Evolutionary conservation across 257 asterid species (phyloP).

Genomic region (Lycium barbarum): DNA sequence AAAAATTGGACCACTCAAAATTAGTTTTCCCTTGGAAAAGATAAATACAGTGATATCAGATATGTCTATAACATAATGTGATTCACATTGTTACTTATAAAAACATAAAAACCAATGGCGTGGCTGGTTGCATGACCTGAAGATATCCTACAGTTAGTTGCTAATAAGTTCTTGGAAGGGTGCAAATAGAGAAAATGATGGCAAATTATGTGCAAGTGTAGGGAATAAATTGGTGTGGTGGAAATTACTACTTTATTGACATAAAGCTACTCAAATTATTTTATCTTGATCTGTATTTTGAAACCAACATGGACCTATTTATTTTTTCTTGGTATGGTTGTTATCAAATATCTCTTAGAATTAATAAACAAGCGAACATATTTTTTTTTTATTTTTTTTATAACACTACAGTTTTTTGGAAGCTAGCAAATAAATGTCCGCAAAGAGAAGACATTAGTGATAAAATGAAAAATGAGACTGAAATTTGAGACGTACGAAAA

Average conservation of each 20-base stretch:
- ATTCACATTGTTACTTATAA: too few relatives aligned
- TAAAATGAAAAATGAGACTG: neutral
- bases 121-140: too few relatives aligned
- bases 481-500: neutral
- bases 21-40: too few relatives aligned
- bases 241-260: too few relatives aligned
- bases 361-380: neutral
- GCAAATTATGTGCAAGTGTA: neutral
- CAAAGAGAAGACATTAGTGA: neutral
- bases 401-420: neutral
- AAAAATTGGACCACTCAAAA: conserved; percentile 24
- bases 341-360: neutral
- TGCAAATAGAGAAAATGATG: neutral
- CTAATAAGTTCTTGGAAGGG: neutral
- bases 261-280: too few relatives aligned
- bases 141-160: too few relatives aligned
- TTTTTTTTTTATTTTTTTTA: too few relatives aligned
- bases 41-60: too few relatives aligned
- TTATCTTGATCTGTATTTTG: neutral
- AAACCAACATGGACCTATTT: neutral
- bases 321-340: neutral
- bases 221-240: neutral
- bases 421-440: neutral
- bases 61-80: too few relatives aligned
- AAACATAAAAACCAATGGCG: too few relatives aligned